Evolutionary conservation across 2,329 filamentous ascomycete species (phyloP).

Genomic region (Metarhizium anisopliae): DNA sequence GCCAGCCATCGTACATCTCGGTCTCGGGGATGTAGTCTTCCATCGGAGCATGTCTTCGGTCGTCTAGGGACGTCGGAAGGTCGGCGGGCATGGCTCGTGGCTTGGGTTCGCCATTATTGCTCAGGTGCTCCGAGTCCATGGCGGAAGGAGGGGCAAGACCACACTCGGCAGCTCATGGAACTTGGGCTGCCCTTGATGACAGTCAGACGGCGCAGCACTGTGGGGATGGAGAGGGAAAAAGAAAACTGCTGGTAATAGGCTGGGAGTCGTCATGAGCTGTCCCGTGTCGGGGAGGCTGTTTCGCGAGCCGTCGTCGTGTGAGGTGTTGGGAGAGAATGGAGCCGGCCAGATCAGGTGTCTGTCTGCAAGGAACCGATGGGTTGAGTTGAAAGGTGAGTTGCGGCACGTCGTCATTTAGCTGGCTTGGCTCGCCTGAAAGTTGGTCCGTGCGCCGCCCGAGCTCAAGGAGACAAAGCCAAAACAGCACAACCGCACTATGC

Average conservation of each 20-base stretch:
- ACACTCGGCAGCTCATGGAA: conserved; percentile 25
- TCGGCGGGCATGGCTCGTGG: conserved; percentile 63
- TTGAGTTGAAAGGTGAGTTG: background rate
- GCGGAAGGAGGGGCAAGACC: conserved; percentile 30
- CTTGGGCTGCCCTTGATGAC: conserved; percentile 4
- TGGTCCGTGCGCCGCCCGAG: background rate
- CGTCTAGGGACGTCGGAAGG: conserved; percentile 84
- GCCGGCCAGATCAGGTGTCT: background rate
- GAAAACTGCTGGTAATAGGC: background rate
- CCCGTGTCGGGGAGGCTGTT: background rate
- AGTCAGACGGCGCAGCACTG: background rate
- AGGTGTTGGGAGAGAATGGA: background rate
- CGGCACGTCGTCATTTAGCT: conserved; percentile 2
- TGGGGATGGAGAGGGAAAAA: background rate
- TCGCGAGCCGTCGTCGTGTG: background rate
- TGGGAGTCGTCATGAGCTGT: background rate
- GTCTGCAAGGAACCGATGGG: background rate
- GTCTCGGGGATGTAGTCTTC: conserved; percentile 66
- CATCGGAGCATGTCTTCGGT: conserved; percentile 61
- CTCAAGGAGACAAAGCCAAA: background rate
- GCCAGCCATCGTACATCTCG: conserved; percentile 98
- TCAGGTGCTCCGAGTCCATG: conserved; percentile 51
- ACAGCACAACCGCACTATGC: too few species aligned
- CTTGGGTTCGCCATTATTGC: conserved; percentile 29
- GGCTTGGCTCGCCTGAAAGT: background rate